Evolutionary conservation across 148 eudicot species (phyloP).

Genomic region (Hydrangea macrophylla): DNA sequence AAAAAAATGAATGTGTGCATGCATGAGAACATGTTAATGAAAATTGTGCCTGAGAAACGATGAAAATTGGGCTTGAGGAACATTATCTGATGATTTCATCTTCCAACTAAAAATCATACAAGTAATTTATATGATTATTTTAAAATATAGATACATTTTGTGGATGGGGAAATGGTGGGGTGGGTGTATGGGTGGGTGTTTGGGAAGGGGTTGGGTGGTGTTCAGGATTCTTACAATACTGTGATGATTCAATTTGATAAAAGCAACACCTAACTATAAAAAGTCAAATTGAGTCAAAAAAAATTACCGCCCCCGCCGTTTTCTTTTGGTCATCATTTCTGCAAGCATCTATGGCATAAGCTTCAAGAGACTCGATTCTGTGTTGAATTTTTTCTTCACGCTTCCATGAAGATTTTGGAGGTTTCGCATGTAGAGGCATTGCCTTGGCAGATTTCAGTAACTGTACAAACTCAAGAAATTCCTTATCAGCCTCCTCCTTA

Average conservation of each 20-base stretch:
- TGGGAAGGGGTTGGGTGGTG: too few relatives aligned
- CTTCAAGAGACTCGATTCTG: constrained; percentile 68
- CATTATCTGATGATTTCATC: background rate
- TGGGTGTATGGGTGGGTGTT: too few relatives aligned
- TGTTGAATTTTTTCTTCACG: constrained; percentile 51
- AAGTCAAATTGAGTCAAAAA: background rate
- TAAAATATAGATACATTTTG: too few relatives aligned
- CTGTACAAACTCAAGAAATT: constrained; percentile 63
- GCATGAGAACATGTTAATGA: background rate
- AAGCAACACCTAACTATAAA: constrained; percentile 9
- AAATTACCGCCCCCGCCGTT: constrained; percentile 71
- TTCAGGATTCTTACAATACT: too few relatives aligned
- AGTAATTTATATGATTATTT: too few relatives aligned
- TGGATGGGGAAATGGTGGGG: too few relatives aligned
- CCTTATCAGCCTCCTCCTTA: constrained; percentile 75
- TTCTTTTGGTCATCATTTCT: constrained; percentile 64
- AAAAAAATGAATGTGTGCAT: background rate
- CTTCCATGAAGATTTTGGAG: constrained; percentile 67
- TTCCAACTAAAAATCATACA: background rate
- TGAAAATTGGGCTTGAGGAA: background rate
- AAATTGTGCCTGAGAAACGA: too few relatives aligned
- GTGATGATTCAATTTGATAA: constrained; percentile 1
- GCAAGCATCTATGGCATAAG: constrained; percentile 72
- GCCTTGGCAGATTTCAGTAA: constrained; percentile 64
- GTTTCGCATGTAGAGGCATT: constrained; percentile 61